Evolutionary conservation across 2,329 filamentous ascomycete genomes (phyloP).

Genomic region (Thyridium curvatum): DNA sequence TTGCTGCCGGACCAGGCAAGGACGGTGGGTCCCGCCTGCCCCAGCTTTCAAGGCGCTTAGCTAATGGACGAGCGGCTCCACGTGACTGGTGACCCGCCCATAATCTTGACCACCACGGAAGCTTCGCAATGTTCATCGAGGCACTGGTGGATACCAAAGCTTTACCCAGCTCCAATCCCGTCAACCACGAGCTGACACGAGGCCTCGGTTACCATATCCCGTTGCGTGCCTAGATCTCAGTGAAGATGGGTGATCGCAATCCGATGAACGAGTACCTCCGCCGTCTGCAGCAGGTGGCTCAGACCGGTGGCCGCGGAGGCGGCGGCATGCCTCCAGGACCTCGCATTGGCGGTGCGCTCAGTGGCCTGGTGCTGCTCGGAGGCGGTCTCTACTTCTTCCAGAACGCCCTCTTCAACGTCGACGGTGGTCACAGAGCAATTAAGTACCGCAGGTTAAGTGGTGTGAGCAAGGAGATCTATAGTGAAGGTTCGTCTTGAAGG

Average conservation of each 20-base stretch:
- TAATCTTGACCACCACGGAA: too few relatives aligned
- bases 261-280: slow-evolving; percentile 45
- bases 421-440: slow-evolving; percentile 97
- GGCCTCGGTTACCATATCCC: too few relatives aligned
- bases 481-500: slow-evolving; percentile 65
- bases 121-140: too few relatives aligned
- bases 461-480: slow-evolving; percentile 94
- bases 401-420: slow-evolving; percentile 72
- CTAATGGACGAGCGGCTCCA: too few relatives aligned
- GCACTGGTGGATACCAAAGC: too few relatives aligned
- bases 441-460: slow-evolving; percentile 92
- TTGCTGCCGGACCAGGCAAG: too few relatives aligned
- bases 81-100: background rate
- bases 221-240: background rate
- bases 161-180: too few relatives aligned
- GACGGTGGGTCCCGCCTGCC: too few relatives aligned
- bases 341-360: slow-evolving; percentile 30
- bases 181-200: too few relatives aligned
- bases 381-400: slow-evolving; percentile 46
- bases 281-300: slow-evolving; percentile 42
- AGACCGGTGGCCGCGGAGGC: slow-evolving; percentile 29
- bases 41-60: background rate
- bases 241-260: slow-evolving; percentile 26
- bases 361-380: slow-evolving; percentile 35
- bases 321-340: slow-evolving; percentile 36